Evolutionary conservation across 2,329 filamentous ascomycete genomes (phyloP).

Genomic region (Fusarium guadeloupense): DNA sequence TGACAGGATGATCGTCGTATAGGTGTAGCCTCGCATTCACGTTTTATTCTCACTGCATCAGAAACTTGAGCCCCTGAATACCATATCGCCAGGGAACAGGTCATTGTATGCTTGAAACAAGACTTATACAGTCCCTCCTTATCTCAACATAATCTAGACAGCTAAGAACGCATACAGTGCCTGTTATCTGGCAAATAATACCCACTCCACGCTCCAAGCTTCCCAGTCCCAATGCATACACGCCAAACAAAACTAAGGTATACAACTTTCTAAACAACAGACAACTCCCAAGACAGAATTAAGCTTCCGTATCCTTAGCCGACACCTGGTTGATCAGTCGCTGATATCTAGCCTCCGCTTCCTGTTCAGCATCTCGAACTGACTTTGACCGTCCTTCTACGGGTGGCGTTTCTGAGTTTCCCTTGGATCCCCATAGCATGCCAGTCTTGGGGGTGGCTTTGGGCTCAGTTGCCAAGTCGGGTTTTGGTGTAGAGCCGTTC

Average conservation of each 20-base stretch:
- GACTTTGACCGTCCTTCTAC: slow-evolving; percentile 37
- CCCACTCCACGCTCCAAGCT: slow-evolving; percentile 37
- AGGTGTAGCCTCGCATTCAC: neutral
- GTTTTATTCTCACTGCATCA: neutral
- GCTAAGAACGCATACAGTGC: slow-evolving; percentile 18
- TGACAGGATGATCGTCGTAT: too few relatives aligned
- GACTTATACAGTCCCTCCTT: neutral
- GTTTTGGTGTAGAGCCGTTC: slow-evolving; percentile 45
- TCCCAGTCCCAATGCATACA: slow-evolving; percentile 22
- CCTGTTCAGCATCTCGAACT: slow-evolving; percentile 48
- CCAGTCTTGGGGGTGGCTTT: slow-evolving; percentile 40
- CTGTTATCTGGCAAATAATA: slow-evolving; percentile 14
- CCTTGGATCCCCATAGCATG: slow-evolving; percentile 51
- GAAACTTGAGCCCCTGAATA: neutral
- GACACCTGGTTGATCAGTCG: slow-evolving; percentile 51
- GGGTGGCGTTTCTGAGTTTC: slow-evolving; percentile 33
- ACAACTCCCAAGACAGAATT: neutral
- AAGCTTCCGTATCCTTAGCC: slow-evolving; percentile 45
- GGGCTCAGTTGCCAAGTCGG: slow-evolving; percentile 40
- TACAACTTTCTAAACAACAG: slow-evolving; percentile 3
- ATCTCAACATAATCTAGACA: slow-evolving; percentile 12
- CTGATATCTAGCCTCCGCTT: slow-evolving; percentile 49
- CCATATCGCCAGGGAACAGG: neutral
- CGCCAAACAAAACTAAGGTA: slow-evolving; percentile 27
- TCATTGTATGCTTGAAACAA: neutral